Base-by-base conservation (phyloP, 2,329 filamentous ascomycete species). In the Tolypocladium ophioglossoides region DNA sequence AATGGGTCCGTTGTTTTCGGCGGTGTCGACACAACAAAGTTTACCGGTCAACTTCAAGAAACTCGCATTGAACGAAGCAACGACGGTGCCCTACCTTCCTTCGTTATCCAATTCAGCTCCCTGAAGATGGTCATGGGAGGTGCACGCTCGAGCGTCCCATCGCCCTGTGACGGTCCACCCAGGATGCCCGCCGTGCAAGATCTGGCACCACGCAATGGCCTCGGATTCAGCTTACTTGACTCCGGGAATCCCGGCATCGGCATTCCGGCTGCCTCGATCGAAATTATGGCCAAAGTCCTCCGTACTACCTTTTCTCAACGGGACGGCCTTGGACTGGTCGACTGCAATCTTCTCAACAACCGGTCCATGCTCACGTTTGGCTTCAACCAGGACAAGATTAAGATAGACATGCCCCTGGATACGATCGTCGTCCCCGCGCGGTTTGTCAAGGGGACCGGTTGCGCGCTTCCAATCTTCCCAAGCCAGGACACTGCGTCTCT, bases 1-100 rank as follows among this genome's bases (percentile, higher is more conserved):
- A 50, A n/a, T 10, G 54, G 54, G 11, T 35, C 54, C 4, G 12
- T 55, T 7, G 30, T 55, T 4, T 55, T 51, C 27, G 54, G 54
- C n/a, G 54, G 54, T 30, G 35, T 52, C 34, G 54, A 50, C 32
- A 8, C 27, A 10, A 44, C 50, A 2, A 50, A 50, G 22, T 50
- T 50, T 37, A 24, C 20, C 1, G 49, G 49, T 2, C 1, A 22
- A n/a, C n/a, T 49, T 2, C 18, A n/a, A 11, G 30, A 35, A 22
- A 30, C 46, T 20, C 30, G 10, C 3, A 3, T 49, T 6, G 11
- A 34, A 10, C 4, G 11, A 20, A n/a, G 20, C 8, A 16, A 27
- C 16, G 16, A 11, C 22, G 49, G 49, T 9, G 34, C 22, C 2
- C 18, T 50, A 20, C 32, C 49, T 1, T 37, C 49, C 8, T 50